A percentile compares a stretch with the other conserved stretches of the same genome.
Evolutionary conservation across 495 filamentous ascomycete genomes (phyloP).

Genomic region (Hyphodiscus hymeniophilus): DNA sequence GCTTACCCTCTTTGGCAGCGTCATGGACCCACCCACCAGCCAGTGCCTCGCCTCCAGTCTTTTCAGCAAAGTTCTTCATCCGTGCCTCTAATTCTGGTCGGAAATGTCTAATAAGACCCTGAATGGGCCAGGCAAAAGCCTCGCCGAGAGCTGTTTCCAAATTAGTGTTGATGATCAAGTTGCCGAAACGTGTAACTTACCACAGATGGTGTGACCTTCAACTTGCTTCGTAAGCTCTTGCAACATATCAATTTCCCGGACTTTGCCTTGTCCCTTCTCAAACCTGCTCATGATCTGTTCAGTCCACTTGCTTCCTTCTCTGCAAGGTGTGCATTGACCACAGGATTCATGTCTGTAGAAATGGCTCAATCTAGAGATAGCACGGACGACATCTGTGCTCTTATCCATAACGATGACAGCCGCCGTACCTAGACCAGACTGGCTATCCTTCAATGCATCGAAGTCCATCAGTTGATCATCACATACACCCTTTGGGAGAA

Average conservation of each 20-base stretch:
- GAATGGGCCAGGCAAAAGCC: slow-evolving; percentile 96
- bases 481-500: slow-evolving; percentile 78
- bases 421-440: slow-evolving; percentile 94
- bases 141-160: slow-evolving; percentile 65
- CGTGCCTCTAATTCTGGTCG: slow-evolving; percentile 87
- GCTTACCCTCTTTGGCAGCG: slow-evolving; percentile 64
- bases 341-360: slow-evolving; percentile 99
- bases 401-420: slow-evolving; percentile 99
- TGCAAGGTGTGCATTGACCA: slow-evolving; percentile 96
- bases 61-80: slow-evolving; percentile 66
- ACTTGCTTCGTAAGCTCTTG: slow-evolving; percentile 99
- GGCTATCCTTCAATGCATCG: slow-evolving; percentile 93
- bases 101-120: slow-evolving; percentile 97
- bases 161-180: slow-evolving; percentile 12
- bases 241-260: slow-evolving; percentile 96
- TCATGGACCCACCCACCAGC: slow-evolving; percentile 86
- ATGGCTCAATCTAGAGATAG: slow-evolving; percentile 82
- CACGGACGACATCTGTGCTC: slow-evolving; percentile 88
- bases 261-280: slow-evolving; percentile 78
- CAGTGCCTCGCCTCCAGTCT: slow-evolving; percentile 58
- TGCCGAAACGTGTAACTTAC: slow-evolving; percentile 31
- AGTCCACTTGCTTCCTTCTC: slow-evolving; percentile 96
- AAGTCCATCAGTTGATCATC: slow-evolving; percentile 98
- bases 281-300: slow-evolving; percentile 97
- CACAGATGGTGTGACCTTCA: slow-evolving; percentile 97